Evolutionary conservation across 2,329 filamentous ascomycete genomes (phyloP).

Genomic region (Diplodia sapinea): DNA sequence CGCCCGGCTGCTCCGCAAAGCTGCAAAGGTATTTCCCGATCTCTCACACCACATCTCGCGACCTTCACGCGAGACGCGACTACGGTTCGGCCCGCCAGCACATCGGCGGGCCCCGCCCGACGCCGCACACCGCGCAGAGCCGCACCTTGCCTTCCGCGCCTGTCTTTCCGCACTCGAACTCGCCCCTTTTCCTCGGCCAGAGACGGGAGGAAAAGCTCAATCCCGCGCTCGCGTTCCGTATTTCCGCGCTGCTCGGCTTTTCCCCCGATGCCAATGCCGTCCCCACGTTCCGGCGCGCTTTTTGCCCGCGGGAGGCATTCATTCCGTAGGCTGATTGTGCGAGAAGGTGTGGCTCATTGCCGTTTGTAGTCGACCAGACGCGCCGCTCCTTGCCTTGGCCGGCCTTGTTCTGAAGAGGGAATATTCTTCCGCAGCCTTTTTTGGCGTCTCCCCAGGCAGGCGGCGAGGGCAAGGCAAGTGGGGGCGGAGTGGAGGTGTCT

Average conservation of each 20-base stretch:
- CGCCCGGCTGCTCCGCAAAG: background rate
- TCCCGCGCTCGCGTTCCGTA: background rate
- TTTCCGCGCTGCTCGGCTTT: background rate
- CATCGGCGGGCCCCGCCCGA: background rate
- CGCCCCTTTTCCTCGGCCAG: background rate
- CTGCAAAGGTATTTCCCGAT: background rate
- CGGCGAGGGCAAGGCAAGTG: no score
- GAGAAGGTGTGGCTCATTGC: no score
- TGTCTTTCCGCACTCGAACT: background rate
- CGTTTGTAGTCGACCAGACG: no score
- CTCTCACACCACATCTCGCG: conserved; percentile 23
- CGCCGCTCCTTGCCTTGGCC: no score
- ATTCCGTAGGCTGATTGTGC: no score
- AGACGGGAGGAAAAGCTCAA: background rate
- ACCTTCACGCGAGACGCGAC: background rate
- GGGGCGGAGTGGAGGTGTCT: no score
- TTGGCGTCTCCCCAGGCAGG: no score
- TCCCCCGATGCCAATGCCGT: background rate
- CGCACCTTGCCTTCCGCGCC: background rate
- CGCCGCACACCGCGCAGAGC: conserved; percentile 3
- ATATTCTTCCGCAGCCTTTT: background rate
- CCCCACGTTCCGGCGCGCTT: background rate
- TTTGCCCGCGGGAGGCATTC: no score
- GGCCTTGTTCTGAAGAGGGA: background rate
- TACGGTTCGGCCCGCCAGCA: background rate